These are phyloP conservation scores for Protomyces inouyei DNA, from an alignment of 1,139 yeast species.

Conservation along the genomic window DNA sequence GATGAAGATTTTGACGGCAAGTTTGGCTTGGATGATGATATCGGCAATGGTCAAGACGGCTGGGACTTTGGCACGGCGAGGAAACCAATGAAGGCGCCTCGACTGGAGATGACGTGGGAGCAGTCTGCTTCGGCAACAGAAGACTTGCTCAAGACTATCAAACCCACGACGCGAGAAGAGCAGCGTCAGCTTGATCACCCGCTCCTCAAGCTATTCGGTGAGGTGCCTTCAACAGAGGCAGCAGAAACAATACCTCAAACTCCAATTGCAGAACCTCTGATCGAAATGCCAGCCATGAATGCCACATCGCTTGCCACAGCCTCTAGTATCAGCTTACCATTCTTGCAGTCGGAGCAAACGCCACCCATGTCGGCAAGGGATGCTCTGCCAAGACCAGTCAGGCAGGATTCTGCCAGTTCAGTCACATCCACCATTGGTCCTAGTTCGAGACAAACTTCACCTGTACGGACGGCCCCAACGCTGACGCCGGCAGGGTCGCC, in stretches of 20 bases:
- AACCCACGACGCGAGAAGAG: not conserved
- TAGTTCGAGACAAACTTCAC: not conserved
- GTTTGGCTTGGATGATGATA: constrained; percentile 30
- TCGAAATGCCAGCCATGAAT: constrained; percentile 25
- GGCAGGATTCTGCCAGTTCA: constrained; percentile 10
- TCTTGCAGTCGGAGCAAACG: not conserved
- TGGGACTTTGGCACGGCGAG: constrained; percentile 41
- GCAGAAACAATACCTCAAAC: constrained; percentile 7
- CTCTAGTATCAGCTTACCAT: constrained; percentile 10
- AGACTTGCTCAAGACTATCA: constrained; percentile 14
- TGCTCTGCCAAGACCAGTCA: not conserved
- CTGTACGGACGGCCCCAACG: not conserved
- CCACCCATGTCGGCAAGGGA: not conserved
- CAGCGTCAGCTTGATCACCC: constrained; percentile 16
- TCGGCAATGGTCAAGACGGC: constrained; percentile 37
- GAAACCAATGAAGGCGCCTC: not conserved
- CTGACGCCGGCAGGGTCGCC: constrained; percentile 7
- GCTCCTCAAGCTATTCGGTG: constrained; percentile 20
- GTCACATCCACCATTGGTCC: not conserved
- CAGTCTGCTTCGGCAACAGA: constrained; percentile 24
- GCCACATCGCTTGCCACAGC: constrained; percentile 21
- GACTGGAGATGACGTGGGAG: constrained; percentile 10
- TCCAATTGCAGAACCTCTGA: constrained; percentile 7
- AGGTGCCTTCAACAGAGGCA: not conserved
- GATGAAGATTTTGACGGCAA: constrained; percentile 23